Base-by-base conservation (phyloP, 2,329 filamentous ascomycete genomes). In the Monilinia aucupariae region DNA sequence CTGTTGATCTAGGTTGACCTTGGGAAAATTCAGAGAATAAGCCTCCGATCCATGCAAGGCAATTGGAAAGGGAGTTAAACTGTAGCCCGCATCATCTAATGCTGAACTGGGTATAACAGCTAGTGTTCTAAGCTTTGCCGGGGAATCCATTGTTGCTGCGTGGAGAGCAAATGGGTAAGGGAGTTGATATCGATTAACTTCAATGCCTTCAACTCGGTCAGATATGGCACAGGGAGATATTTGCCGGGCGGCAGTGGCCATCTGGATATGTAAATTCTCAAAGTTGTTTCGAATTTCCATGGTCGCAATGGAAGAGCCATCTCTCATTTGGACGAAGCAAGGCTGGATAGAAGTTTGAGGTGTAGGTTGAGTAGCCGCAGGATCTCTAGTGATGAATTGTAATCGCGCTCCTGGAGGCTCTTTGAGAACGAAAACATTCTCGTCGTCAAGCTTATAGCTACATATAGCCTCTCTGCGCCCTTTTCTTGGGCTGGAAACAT, bases 331-430 rank as follows among this genome's bases (percentile, higher is more conserved):
- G 22, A 60, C 1, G 22, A 45, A 43, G 49, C 34, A 60, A 43
- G 20, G 25, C 1, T 13, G 7, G 4, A 22, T 27, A 20, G 22
- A 39, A 9, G 17, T 1, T 22, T 7, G 45, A 27, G n/a, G 1
- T 49, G 15, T 12, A 3, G 4, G 7, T 12, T 20, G 8, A 2
- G 10, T n/a, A 25, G 0, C 8, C 22, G 22, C 13, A 20, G 17
- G 2, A 1, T 20, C 22, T 1, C 8, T 27, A 12, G 7, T 5
- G 1, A 2, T 0, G 20, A 13, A 10, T 41, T 5, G n/a, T 1
- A 60, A 45, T 39, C 20, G n/a, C 0, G 22, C 15, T 4, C 58
- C 58, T 45, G 58, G 58, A 0, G 58, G 58, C 4, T 25, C 10
- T 43, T 17, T 45, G 9, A 52, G n/a, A 30, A 60, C 12, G 8